phyloP scores from a whole-genome alignment of 352 stramenopile genomes.

The Phytophthora boehmeriae region DNA sequence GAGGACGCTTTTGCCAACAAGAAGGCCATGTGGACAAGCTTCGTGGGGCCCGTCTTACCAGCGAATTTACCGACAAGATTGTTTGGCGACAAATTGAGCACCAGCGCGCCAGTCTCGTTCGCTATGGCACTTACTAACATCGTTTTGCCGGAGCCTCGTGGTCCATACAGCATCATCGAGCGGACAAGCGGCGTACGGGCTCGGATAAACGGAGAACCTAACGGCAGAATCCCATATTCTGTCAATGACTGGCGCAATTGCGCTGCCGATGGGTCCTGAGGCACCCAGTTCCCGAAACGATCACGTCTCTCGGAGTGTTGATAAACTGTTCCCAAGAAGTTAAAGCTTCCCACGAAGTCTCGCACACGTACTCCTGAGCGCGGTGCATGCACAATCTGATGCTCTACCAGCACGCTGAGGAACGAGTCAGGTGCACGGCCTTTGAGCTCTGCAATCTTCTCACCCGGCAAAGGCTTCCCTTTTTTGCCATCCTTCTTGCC shows the following conservation, averaged over 20 bases:
- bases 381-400: conserved; percentile 85
- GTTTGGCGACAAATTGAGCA: conserved; percentile 94
- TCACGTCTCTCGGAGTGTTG: conserved; percentile 70
- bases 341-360: conserved; percentile 93
- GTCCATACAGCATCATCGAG: conserved; percentile 95
- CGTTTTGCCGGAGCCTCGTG: conserved; percentile 92
- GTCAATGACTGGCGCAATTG: conserved; percentile 90
- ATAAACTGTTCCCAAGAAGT: conserved; percentile 87
- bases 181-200: conserved; percentile 75
- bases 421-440: conserved; percentile 90
- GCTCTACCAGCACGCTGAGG: conserved; percentile 87
- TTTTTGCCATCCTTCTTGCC: conserved; percentile 67
- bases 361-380: conserved; percentile 46
- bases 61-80: conserved; percentile 94
- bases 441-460: conserved; percentile 93
- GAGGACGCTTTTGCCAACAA: conserved; percentile 85
- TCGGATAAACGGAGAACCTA: conserved; percentile 81
- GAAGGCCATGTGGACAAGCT: conserved; percentile 96
- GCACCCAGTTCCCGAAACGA: conserved; percentile 86
- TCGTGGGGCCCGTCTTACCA: conserved; percentile 91
- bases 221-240: conserved; percentile 92
- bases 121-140: conserved; percentile 93
- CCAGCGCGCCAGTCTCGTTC: conserved; percentile 91
- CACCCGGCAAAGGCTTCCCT: conserved; percentile 86
- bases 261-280: conserved; percentile 89